Percentiles rank a stretch among this genome's conserved stretches.
phyloP scores from a whole-genome alignment of 2,329 filamentous ascomycete species.

The Coniella lustricola region DNA sequence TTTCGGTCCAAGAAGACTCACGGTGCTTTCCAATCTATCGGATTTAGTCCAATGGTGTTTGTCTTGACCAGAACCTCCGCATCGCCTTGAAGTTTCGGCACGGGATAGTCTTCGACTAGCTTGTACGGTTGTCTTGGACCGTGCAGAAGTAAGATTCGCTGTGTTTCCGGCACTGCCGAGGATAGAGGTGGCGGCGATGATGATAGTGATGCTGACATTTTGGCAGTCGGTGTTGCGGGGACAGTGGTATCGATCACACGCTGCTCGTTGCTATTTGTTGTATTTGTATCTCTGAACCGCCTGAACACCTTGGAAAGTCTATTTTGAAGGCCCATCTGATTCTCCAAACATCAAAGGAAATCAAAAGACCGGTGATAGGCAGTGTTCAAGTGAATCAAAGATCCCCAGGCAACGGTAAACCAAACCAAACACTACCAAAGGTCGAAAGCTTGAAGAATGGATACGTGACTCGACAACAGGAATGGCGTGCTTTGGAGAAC shows the following conservation, averaged over 20 bases:
- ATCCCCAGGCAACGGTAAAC: no score
- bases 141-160: slow-evolving; percentile 25
- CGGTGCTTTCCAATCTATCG: slow-evolving; percentile 71
- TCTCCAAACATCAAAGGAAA: not conserved
- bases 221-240: not conserved
- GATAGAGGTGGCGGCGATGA: no score
- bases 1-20: slow-evolving; percentile 32
- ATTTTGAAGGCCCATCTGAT: no score
- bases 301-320: no score
- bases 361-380: no score
- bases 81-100: slow-evolving; percentile 20
- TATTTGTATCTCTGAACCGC: no score
- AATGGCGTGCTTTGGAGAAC: no score
- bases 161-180: slow-evolving; percentile 21
- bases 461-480: no score
- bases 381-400: no score
- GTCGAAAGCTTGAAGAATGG: no score
- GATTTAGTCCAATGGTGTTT: slow-evolving; percentile 63
- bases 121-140: slow-evolving; percentile 24
- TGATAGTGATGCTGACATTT: not conserved
- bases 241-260: not conserved
- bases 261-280: no score
- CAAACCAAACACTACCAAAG: no score
- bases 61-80: slow-evolving; percentile 57
- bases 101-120: slow-evolving; percentile 23